Percentiles rank a stretch among this genome's conserved stretches.
Evolutionary conservation across 768 basidiomycete genomes (phyloP).

Genomic region (Suillus discolor): DNA sequence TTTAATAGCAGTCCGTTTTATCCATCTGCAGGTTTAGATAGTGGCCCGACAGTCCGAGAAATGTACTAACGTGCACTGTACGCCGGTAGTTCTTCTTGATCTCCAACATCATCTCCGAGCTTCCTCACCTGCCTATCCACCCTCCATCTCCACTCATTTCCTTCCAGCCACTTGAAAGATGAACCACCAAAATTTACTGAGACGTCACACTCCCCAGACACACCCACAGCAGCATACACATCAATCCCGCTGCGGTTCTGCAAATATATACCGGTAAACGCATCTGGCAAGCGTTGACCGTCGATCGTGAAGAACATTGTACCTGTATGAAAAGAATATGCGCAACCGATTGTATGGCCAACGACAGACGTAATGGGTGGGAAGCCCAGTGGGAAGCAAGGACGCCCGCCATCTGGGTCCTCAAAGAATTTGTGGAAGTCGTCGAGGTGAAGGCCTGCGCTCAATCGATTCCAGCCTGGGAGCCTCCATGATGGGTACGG

Average conservation of each 20-base stretch:
- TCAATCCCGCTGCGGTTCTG: conserved; percentile 49
- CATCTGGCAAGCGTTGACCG: conserved; percentile 53
- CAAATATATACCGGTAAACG: conserved; percentile 61
- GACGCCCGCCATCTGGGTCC: conserved; percentile 61
- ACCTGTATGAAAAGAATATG: conserved; percentile 53
- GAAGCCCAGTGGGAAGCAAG: conserved; percentile 44
- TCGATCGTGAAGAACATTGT: conserved; percentile 68
- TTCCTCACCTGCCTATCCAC: conserved; percentile 64
- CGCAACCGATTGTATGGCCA: conserved; percentile 65
- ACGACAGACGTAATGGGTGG: conserved; percentile 31
- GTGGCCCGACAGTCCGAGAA: not conserved
- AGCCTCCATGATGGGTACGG: conserved; percentile 69
- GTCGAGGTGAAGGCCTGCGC: conserved; percentile 68
- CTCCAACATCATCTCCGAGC: conserved; percentile 36
- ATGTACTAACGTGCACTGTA: conserved; percentile 10
- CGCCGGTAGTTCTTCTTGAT: conserved; percentile 46
- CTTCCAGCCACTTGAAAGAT: conserved; percentile 62
- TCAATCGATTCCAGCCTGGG: conserved; percentile 72
- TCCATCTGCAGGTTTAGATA: not conserved
- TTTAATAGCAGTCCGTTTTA: not conserved
- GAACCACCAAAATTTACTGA: conserved; percentile 66
- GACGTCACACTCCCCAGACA: conserved; percentile 41
- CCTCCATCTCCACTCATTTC: conserved; percentile 67
- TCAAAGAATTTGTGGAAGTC: conserved; percentile 77
- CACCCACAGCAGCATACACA: conserved; percentile 66